phyloP scores from a whole-genome alignment of 176 grass and related monocot species.

The Paspalum vaginatum region DNA sequence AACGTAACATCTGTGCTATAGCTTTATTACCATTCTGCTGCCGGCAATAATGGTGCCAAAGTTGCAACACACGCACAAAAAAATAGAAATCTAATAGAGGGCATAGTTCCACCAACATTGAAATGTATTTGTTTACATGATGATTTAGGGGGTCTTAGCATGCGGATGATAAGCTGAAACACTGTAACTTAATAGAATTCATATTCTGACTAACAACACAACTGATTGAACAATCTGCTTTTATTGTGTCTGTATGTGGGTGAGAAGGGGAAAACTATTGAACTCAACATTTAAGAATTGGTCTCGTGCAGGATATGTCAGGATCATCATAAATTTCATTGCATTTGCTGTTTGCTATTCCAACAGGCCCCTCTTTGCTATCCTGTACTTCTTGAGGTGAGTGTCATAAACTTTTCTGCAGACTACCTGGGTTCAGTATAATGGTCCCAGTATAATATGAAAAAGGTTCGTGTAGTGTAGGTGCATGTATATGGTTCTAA shows the following conservation, averaged over 20 bases:
- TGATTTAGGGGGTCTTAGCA: not conserved
- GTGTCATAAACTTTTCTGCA: conserved; percentile 6
- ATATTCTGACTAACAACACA: not conserved
- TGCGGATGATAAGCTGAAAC: not conserved
- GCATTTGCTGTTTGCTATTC: conserved; percentile 80
- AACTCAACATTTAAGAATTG: not conserved
- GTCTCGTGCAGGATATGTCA: conserved; percentile 69
- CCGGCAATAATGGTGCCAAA: not conserved
- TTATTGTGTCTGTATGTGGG: not conserved
- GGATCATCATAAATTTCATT: conserved; percentile 85
- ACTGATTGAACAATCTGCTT: not conserved
- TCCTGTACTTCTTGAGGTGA: conserved; percentile 88
- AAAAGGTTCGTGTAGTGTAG: conserved; percentile 9
- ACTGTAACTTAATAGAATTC: not conserved
- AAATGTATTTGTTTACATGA: not conserved
- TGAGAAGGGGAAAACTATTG: not conserved
- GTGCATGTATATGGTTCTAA: too few species aligned
- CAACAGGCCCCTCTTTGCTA: conserved; percentile 73
- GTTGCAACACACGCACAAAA: not conserved
- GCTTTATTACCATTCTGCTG: not conserved
- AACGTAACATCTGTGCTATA: too few species aligned
- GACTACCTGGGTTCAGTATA: not conserved
- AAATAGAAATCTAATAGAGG: not conserved
- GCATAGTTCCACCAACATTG: not conserved
- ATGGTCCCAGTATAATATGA: not conserved